phyloP scores from a whole-genome alignment of 2,329 filamentous ascomycete genomes.

The Trichoderma sp. region DNA sequence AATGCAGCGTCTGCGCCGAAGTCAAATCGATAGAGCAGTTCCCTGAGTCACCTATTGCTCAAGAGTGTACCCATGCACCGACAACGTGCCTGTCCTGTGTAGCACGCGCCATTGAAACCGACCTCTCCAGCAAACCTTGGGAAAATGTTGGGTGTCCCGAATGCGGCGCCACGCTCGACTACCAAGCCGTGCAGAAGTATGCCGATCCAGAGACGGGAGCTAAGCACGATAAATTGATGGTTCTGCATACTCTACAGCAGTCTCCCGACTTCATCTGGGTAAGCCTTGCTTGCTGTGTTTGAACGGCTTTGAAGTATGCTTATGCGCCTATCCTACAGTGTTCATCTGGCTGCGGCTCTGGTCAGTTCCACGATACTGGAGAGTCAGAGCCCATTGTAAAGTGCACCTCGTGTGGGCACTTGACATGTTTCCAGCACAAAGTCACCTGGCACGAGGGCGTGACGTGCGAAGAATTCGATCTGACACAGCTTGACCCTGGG shows the following conservation, averaged over 20 bases:
- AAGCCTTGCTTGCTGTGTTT: no score
- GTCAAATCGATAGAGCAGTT: neutral
- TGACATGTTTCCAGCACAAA: conserved; percentile 15
- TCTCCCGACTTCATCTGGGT: conserved; percentile 13
- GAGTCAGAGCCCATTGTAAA: conserved; percentile 3
- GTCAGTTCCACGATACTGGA: conserved; percentile 19
- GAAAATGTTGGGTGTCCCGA: conserved; percentile 14
- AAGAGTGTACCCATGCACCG: conserved; percentile 4
- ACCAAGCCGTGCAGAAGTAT: conserved; percentile 9
- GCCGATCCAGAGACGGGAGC: neutral
- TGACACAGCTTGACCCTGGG: neutral
- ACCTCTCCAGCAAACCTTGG: conserved; percentile 6
- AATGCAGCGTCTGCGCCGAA: conserved; percentile 7
- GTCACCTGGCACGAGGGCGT: conserved; percentile 12
- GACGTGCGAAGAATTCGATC: conserved; percentile 19
- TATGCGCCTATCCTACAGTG: neutral
- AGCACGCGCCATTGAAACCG: neutral
- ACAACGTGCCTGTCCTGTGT: conserved; percentile 7
- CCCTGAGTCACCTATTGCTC: neutral
- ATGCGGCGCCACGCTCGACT: neutral
- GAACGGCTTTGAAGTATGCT: no score
- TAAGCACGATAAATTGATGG: neutral
- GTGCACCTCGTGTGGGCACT: conserved; percentile 9
- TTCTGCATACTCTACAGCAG: neutral
- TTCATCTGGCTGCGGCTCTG: conserved; percentile 15